Evolutionary conservation across 2,329 filamentous ascomycete species (phyloP), one percentile per base, ranked within the genome.

Genomic region (Karstenula rhodostoma): DNA sequence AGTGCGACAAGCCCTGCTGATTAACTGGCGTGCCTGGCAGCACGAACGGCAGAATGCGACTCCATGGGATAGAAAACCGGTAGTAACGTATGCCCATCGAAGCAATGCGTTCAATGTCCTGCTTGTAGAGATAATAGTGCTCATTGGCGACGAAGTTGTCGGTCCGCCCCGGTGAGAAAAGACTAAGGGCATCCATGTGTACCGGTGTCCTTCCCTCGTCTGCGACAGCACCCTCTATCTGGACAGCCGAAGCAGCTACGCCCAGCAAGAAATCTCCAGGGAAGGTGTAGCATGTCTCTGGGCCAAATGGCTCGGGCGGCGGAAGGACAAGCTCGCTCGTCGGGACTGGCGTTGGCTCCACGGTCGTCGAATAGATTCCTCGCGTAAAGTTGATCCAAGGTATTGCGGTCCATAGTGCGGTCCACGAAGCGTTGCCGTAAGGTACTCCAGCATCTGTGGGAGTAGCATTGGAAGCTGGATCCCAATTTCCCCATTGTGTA

Each of bases 61-160:
- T 77, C 84, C 84, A 86, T 0, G 82, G 73, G 56, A 86, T 83
- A 4, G 80, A 83, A 62, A 85, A 86, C 2, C 82, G 81, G 68
- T 84, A 85, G 51, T 84, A 81, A 47, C 79, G 79, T 9, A 84
- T 78, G 0, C 84, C 84, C 71, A 86, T 79, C 2, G 81, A 77
- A 0, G 84, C 83, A 9, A 86, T 76, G 0, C 84, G 79, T 59
- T 82, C 83, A 46, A 86, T 85, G 44, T 86, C 83, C 71, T 86
- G 84, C 69, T 85, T 86, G 66, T 86, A 86, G 8, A 84, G 71
- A 61, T 84, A 86, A 67, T 86, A 86, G 57, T 85, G 80, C 71
- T 84, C 82, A 44, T 81, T 84, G 2, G 81, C 80, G 8, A 69
- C 50, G n/a, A 61, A 70, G 44, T 73, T 61, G 4, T 62, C 40